Base-by-base conservation (phyloP, 305 asterid genomes). In the Fraxinus ornus region DNA sequence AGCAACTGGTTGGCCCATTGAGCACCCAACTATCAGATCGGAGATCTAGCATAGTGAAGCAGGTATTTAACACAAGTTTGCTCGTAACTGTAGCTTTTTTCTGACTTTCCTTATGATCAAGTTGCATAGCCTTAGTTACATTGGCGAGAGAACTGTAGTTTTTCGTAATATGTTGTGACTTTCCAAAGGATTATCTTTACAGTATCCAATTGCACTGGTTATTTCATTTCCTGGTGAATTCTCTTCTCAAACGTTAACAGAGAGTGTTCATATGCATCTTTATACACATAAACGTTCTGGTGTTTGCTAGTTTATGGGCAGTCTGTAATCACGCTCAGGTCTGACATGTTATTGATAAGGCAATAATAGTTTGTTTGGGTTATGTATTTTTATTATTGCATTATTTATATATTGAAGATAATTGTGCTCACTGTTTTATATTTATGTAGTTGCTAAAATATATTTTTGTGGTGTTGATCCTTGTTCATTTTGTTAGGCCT, bases 1-100 rank as follows among this genome's bases (percentile, higher is more conserved):
- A 94, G 95, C 99, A 97, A 85, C 91, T 97, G 80, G 88, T 93
- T 88, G 90, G 89, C 88, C 99, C 98, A 79, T 91, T 97, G 84
- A 93, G 95, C 90, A 89, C 94, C 72, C 99, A 97, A 80, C 88
- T 97, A 83, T 92, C 99, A 83, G 99, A 97, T 87, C 91, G 99
- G 77, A 93, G 99, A 82, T 97, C 99, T 86, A 97, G 95, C 91
- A 97, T 97, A 82, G 99, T 97, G 89, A 94, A 97, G 92, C 98
- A 97, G 99, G 99, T 94, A 41, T 79, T 84, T 57, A 7, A 12
- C 79, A 60, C 44, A 57, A 44, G 84, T 73, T 79, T 35, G 86
- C 77, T 49, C 36, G 52, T 37, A 60, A 74, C 79, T 71, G 19
- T 81, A 81, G 66, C 77, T 26, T 80, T 73, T 68, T 30, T 71